Base-by-base conservation (phyloP, 2,329 filamentous ascomycete species). In the Sporothrix variecibatus region DNA sequence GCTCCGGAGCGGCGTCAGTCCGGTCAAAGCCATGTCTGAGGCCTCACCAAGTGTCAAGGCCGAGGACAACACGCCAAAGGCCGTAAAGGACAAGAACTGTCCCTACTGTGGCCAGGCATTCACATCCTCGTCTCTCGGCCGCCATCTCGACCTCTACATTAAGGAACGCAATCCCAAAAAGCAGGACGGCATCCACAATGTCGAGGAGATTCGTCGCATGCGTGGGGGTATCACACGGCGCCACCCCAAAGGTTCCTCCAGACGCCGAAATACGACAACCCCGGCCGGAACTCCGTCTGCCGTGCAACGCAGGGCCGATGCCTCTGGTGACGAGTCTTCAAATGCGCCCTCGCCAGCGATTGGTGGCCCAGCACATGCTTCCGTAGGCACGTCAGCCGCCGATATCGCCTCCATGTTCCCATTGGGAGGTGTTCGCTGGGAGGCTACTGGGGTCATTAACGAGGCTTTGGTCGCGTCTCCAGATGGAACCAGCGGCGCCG, bases 101-200 rank as follows among this genome's bases (percentile, higher is more conserved):
- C 93, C 92, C 49, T 98, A 94, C 84, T 98, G 95, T 82, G 87
- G 90, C 65, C 94, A 97, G 82, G 87, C 92, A 7, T 98, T 98
- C 81, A 98, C 95, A 20, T 98, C 95, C 1, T 97, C 94, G 20
- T 97, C 94, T 2, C 89, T 98, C 72, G 95, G 95, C 69, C 92
- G 95, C 64, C 95, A 98, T 83, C 91, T 98, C 77, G 95, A 98
- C 81, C 89, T 97, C 53, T 98, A 97, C 82, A 95, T 98, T 79
- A 95, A 94, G 80, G 92, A 94, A 75, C 97, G 94, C 84, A 98
- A 98, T 81, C 94, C 95, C 1, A 96, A 95, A 82, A 88, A 91
- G 1, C 85, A 92, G 7, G 95, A 98, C 83, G 95, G 95, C 69
- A 84, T 97, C 64, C 95, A 98, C 83, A 88, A 97, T 84, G 93